Conservation (phyloP, 1,284 basidiomycete genomes). For the Malassezia cuniculi region DNA sequence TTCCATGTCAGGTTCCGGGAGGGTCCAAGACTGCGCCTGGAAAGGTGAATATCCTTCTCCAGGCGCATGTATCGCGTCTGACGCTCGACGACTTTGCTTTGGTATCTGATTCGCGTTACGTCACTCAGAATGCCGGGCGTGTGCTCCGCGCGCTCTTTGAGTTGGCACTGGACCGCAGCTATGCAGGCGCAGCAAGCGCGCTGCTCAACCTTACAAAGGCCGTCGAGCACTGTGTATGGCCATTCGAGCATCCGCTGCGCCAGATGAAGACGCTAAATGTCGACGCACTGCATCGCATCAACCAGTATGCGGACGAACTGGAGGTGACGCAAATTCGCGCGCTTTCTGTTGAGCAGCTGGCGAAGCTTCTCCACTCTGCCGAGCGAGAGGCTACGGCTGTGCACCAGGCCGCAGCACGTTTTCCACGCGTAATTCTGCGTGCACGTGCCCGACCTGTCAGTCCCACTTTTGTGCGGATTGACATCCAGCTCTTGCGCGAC, state of each 20-base stretch:
- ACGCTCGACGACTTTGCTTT: slow-evolving; percentile 87
- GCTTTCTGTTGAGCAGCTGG: slow-evolving; percentile 65
- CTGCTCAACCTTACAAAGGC: slow-evolving; percentile 80
- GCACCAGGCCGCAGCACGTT: slow-evolving; percentile 66
- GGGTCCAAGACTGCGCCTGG: slow-evolving; percentile 65
- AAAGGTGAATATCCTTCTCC: slow-evolving; percentile 91
- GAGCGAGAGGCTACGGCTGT: slow-evolving; percentile 69
- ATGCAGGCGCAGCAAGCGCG: slow-evolving; percentile 67
- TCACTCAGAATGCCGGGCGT: slow-evolving; percentile 66
- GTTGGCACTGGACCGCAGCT: slow-evolving; percentile 80
- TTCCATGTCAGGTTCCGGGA: slow-evolving; percentile 50
- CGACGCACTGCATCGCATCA: slow-evolving; percentile 62
- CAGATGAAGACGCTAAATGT: slow-evolving; percentile 54
- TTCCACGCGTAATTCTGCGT: slow-evolving; percentile 62
- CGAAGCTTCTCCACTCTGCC: slow-evolving; percentile 73
- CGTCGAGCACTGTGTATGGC: slow-evolving; percentile 67
- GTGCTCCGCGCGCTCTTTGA: slow-evolving; percentile 87
- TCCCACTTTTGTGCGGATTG: slow-evolving; percentile 68
- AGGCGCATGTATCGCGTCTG: slow-evolving; percentile 72
- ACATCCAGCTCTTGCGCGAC: slow-evolving; percentile 54
- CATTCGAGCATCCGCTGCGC: slow-evolving; percentile 75
- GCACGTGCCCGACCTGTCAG: slow-evolving; percentile 61
- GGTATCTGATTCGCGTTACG: slow-evolving; percentile 87
- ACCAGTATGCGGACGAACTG: slow-evolving; percentile 72
- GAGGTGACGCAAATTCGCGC: slow-evolving; percentile 62